A percentile compares a stretch with the other conserved stretches of the same genome.
phyloP scores from a whole-genome alignment of 352 stramenopile genomes.

The Pythium grandisporangium region DNA sequence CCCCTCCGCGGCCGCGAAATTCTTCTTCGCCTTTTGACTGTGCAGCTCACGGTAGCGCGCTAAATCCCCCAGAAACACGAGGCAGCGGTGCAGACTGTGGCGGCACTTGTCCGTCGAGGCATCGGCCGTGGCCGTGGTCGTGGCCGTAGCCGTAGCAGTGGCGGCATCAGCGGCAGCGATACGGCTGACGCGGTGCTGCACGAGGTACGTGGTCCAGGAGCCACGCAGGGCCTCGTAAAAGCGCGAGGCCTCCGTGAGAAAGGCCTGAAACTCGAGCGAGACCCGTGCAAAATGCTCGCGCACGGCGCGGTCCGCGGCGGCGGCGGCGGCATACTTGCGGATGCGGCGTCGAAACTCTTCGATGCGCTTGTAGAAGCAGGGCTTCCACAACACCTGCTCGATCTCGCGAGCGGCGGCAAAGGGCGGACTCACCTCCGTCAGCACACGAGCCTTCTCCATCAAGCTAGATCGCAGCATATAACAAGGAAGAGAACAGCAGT shows the following conservation, averaged over 20 bases:
- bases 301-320: constrained; percentile 46
- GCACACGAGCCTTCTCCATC: constrained; percentile 33
- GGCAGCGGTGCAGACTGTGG: constrained; percentile 71
- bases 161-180: constrained; percentile 17
- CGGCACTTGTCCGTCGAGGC: constrained; percentile 25
- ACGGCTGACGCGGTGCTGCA: constrained; percentile 26
- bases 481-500: too few species aligned
- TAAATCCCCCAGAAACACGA: constrained; percentile 75
- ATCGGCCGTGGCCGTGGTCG: constrained; percentile 8
- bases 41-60: constrained; percentile 77
- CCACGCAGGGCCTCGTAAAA: constrained; percentile 75
- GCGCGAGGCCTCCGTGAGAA: constrained; percentile 37
- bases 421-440: constrained; percentile 30
- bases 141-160: constrained; percentile 7
- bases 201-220: constrained; percentile 36
- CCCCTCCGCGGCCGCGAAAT: constrained; percentile 56
- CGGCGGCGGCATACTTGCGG: constrained; percentile 75
- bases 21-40: constrained; percentile 79
- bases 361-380: constrained; percentile 88
- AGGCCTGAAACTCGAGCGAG: constrained; percentile 65
- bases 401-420: constrained; percentile 64
- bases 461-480: too few species aligned
- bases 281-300: constrained; percentile 74
- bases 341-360: constrained; percentile 83
- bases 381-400: constrained; percentile 84